Base-by-base conservation (phyloP, 768 basidiomycete species). In the Tricholoma matsutake region DNA sequence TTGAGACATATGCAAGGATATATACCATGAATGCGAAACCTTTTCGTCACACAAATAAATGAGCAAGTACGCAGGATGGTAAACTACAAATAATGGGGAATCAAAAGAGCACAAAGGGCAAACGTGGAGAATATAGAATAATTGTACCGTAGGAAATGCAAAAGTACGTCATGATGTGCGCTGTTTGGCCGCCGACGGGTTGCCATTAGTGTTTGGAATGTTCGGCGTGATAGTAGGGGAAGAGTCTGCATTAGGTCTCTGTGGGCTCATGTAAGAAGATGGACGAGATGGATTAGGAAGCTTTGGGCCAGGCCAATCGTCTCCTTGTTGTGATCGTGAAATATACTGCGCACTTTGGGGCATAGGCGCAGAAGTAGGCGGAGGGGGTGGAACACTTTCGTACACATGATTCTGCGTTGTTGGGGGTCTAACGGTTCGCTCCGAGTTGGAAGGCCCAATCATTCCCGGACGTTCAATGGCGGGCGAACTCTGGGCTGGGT, bases 1-100 rank as follows among this genome's bases (percentile, higher is more conserved):
- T 63, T 39, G 35, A 58, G 47, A 64, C 69, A 74, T 68, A 72
- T 74, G 72, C 69, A 69, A 67, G 83, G 83, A 83, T 85, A 25
- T 25, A 83, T 83, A 53, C 51, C 76, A 76, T 81, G 76, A 83
- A 77, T 81, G 81, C 78, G 80, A 81, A 80, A 73, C 75, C 75
- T 75, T 73, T 69, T 84, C 79, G 83, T 86, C 85, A 16, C 85
- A 72, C 14, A 71, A 74, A 80, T 63, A 77, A 78, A 72, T 70
- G 66, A 74, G 70, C 60, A 67, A 65, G 62, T 64, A 69, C 64
- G 65, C 65, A 63, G 68, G 69, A 78, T 79, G 76, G 76, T 86
- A 83, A 80, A 85, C 75, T 86, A 86, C 85, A 86, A 75, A 81
- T 81, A 76, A 77, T 82, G 78, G 72, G 25, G 75, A 79, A 77